phyloP scores from a whole-genome alignment of 495 filamentous ascomycete genomes.

The Talaromyces liani region DNA sequence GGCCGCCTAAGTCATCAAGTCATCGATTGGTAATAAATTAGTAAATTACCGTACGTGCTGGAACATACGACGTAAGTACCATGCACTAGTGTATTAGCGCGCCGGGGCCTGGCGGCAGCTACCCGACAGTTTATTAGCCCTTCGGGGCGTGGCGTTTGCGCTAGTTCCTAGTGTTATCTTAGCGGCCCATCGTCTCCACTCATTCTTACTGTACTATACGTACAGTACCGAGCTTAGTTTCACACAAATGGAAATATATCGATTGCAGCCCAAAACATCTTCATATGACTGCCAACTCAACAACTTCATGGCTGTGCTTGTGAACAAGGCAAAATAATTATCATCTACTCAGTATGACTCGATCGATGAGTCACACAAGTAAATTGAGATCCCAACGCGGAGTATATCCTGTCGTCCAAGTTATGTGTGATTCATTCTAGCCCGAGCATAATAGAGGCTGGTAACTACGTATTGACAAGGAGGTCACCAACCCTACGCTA shows the following conservation, averaged over 20 bases:
- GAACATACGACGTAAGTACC: not conserved
- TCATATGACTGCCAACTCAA: not conserved
- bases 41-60: slow-evolving; percentile 1
- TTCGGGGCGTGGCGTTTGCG: not conserved
- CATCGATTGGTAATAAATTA: slow-evolving; percentile 2
- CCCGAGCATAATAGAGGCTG: not conserved
- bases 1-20: not conserved
- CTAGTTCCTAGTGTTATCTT: not conserved
- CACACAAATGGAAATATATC: not conserved
- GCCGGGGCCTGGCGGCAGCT: not conserved
- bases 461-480: not conserved
- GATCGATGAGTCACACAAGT: not conserved
- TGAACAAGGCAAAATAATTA: not conserved
- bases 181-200: not conserved
- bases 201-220: not conserved
- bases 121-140: slow-evolving; percentile 5
- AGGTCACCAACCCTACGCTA: not conserved
- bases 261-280: not conserved
- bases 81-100: not conserved
- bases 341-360: not conserved
- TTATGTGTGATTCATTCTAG: not conserved
- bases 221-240: not conserved
- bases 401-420: not conserved
- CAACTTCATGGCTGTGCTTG: not conserved
- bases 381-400: not conserved